Base-by-base conservation (phyloP, 75 land plant genomes). In the Cryptomeria japonica region DNA sequence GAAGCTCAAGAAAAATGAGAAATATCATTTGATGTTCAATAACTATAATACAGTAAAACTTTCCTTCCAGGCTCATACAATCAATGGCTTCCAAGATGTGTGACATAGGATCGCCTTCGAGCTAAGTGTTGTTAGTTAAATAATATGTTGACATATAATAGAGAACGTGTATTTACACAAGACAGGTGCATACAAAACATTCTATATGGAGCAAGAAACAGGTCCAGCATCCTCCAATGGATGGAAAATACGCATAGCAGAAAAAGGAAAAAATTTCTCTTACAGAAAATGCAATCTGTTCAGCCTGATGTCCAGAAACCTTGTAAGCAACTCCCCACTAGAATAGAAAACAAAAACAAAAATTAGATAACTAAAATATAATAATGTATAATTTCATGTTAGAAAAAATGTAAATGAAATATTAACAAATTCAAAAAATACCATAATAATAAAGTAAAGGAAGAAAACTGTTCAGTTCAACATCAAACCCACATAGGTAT, bases 311-410 rank as follows among this genome's bases (percentile, higher is more conserved):
- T 38, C 92, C 93, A 6, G 93, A 90, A 39, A 97, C 87, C 87
- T 93, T 90, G 89, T 97, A 97, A 14, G 99, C 96, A 93, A 84
- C 95, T 72, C 99, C 99, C 97, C 99, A 97, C 97, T 96, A 86
- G 19, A 80, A 86, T 85, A 49, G 64, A 80, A 86, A 85, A 61
- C 49, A 87, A 92, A 72, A 87, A 86, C 11, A 39, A n/a, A 79
- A 42, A 42, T 64, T 58, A 42, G 6, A 77, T 42, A 55, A 84
- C 19, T 28, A 87, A 18, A 37, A 76, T 41, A 41, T 22, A 58
- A 85, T 87, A 19, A 13, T 87, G 22, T 76, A 38, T 12, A 22
- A 79, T 13, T 75, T 38, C 31, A 84, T 46, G 8, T 79, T 56
- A 84, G 7, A 36, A 44, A n/a, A 53, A 51, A 82, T 55, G 55